Evolutionary conservation across 176 grass and related monocot genomes (phyloP), one percentile per base, ranked within the genome.

Genomic region (Aechmea fasciata): DNA sequence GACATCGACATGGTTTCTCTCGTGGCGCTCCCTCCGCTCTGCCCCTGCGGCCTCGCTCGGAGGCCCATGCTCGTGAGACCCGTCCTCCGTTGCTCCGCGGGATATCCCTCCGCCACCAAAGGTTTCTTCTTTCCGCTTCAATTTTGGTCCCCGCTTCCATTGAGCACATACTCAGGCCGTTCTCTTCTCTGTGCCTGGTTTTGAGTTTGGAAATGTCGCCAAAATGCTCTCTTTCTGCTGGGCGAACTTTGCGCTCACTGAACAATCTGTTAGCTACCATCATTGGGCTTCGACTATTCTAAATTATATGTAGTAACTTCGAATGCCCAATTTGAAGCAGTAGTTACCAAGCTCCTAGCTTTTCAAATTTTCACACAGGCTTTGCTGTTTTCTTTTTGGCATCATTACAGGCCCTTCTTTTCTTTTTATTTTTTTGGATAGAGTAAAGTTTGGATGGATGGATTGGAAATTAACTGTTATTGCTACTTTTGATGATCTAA

Each of bases 1-100:
- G 55, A 59, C 12, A 79, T 80, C 19, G 55, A 59, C 12, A 79
- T 80, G 83, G 20, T 69, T 49, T 76, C 68, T 50, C 59, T 85
- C 66, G 69, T 57, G 22, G 41, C 63, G 13, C 57, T 85, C 12
- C 83, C 77, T 14, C 68, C 77, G 57, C 41, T 79, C 52, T 80
- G 71, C 77, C 77, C 83, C 19, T 85, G 68, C 22, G 55, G 63
- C 11, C 49, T 80, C 63, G 67, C 72, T 19, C 66, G 71, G 49
- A 26, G 68, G 12, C 72, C 77, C 64, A 70, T 14, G 71, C 51
- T 79, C 33, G 67, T 64, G 10, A 72, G 68, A 69, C 53, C 77
- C 50, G 25, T 75, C 13, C 67, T 77, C 0, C 68, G 62, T 54
- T 73, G 72, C 20, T 85, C 83, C 62, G 12, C 80, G n/a, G 77